Conservation (phyloP, 768 basidiomycete species). For the Panus rudis region DNA sequence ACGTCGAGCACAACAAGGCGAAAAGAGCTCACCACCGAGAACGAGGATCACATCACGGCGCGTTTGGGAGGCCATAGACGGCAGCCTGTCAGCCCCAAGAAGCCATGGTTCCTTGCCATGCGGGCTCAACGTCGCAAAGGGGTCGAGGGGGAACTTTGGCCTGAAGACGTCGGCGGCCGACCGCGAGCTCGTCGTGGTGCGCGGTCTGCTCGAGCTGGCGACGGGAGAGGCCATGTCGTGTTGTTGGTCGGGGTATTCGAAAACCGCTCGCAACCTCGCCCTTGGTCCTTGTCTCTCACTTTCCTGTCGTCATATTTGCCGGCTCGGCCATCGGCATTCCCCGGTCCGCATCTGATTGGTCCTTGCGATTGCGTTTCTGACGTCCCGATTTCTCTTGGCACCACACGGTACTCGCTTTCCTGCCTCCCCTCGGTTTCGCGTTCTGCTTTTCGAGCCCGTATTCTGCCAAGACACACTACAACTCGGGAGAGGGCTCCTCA, state of each 20-base stretch:
- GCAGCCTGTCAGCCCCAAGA: conserved; percentile 18
- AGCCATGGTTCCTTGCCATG: conserved; percentile 24
- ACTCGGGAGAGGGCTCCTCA: too few species aligned
- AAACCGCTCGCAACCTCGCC: neutral
- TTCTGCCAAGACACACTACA: too few species aligned
- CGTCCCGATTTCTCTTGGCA: too few species aligned
- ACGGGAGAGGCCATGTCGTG: neutral
- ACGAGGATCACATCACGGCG: conserved; percentile 30
- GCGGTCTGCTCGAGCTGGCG: neutral
- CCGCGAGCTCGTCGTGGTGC: conserved; percentile 2
- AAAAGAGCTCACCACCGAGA: conserved; percentile 28
- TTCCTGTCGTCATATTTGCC: too few species aligned
- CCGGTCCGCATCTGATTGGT: too few species aligned
- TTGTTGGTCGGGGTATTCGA: neutral
- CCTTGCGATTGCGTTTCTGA: too few species aligned
- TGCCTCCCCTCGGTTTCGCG: too few species aligned
- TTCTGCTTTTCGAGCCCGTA: too few species aligned
- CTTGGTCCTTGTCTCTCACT: too few species aligned
- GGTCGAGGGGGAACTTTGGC: conserved; percentile 28
- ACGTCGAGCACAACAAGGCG: neutral
- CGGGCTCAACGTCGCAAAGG: conserved; percentile 21
- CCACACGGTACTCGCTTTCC: too few species aligned
- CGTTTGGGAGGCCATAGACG: conserved; percentile 13
- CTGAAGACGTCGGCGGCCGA: conserved; percentile 23
- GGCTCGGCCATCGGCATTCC: too few species aligned